phyloP scores from a whole-genome alignment of 805 yeast genomes.

The Hanseniaspora pseudoguilliermondii region DNA sequence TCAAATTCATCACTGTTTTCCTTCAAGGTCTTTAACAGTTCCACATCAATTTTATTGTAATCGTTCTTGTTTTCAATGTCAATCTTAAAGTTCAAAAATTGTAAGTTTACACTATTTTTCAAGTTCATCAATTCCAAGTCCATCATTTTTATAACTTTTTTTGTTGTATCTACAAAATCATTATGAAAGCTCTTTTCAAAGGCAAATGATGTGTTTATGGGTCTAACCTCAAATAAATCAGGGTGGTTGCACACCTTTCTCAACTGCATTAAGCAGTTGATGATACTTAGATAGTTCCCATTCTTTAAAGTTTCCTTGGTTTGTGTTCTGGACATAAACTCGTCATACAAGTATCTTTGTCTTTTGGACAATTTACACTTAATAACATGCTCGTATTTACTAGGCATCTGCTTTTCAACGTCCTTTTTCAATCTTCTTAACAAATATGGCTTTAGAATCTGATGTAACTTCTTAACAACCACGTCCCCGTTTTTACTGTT shows the following conservation, averaged over 20 bases:
- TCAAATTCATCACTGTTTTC: neutral
- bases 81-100: slow-evolving; percentile 50
- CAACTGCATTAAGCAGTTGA: slow-evolving; percentile 93
- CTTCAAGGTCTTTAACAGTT: neutral
- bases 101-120: slow-evolving; percentile 32
- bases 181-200: slow-evolving; percentile 51
- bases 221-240: slow-evolving; percentile 89
- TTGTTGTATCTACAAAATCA: slow-evolving; percentile 29
- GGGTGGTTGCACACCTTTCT: slow-evolving; percentile 96
- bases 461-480: slow-evolving; percentile 81
- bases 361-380: slow-evolving; percentile 86
- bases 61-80: neutral
- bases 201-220: slow-evolving; percentile 81
- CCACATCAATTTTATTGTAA: neutral
- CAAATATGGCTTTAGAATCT: slow-evolving; percentile 83
- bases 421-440: slow-evolving; percentile 86
- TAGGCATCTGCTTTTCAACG: slow-evolving; percentile 98
- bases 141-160: neutral
- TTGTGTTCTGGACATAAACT: slow-evolving; percentile 92
- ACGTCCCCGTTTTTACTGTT: slow-evolving; percentile 67
- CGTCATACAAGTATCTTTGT: slow-evolving; percentile 85
- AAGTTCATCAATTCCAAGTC: neutral
- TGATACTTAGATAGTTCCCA: slow-evolving; percentile 87
- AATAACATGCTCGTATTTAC: slow-evolving; percentile 86
- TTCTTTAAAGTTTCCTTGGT: slow-evolving; percentile 87